Conservation (phyloP, 768 basidiomycete genomes). For the Panaeolus cyanescens region DNA sequence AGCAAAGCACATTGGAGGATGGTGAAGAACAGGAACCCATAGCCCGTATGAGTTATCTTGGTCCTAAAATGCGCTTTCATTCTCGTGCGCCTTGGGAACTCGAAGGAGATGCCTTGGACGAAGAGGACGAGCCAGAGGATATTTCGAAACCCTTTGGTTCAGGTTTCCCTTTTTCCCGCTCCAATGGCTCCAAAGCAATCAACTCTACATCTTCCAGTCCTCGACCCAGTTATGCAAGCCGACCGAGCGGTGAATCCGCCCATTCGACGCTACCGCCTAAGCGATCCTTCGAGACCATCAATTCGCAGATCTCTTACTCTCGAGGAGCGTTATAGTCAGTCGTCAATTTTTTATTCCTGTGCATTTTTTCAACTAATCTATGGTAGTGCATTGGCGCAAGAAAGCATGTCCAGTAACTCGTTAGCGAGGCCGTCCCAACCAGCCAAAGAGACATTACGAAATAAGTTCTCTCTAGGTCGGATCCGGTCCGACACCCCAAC, state of each 20-base stretch:
- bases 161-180: conserved; percentile 21
- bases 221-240: conserved; percentile 33
- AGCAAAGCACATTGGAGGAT: conserved; percentile 33
- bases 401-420: conserved; percentile 60
- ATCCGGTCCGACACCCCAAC: conserved; percentile 34
- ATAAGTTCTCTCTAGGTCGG: conserved; percentile 46
- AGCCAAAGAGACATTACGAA: conserved; percentile 35
- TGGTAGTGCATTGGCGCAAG: conserved; percentile 58
- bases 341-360: conserved; percentile 9
- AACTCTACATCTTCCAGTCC: conserved; percentile 48
- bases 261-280: conserved; percentile 53
- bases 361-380: conserved; percentile 5
- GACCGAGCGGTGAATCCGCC: conserved; percentile 69
- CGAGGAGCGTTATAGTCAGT: conserved; percentile 65
- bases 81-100: conserved; percentile 83
- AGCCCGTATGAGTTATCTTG: conserved; percentile 67
- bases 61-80: conserved; percentile 84
- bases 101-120: conserved; percentile 47
- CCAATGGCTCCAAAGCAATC: conserved; percentile 37
- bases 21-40: conserved; percentile 46
- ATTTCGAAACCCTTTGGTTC: conserved; percentile 28
- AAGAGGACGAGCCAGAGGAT: conserved; percentile 49
- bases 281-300: conserved; percentile 59
- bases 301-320: conserved; percentile 50
- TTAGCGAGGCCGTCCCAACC: conserved; percentile 36